Percentiles rank a stretch among this genome's conserved stretches.
These are phyloP conservation scores for Spencermartinsiella europaea DNA, from an alignment of 805 yeast species.

Conservation along the genomic window DNA sequence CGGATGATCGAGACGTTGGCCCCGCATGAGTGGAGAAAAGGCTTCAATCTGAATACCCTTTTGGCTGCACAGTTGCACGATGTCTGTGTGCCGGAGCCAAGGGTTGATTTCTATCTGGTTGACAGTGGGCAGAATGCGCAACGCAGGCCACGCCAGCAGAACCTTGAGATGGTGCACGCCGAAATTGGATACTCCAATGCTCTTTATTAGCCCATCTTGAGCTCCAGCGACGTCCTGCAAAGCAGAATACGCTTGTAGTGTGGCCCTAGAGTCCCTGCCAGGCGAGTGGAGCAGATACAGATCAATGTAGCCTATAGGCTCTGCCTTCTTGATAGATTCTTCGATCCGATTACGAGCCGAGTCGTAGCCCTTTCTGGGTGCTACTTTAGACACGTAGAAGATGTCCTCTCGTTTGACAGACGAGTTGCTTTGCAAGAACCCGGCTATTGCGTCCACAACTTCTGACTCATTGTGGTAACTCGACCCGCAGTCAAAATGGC, in stretches of 20 bases:
- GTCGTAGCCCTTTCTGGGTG: constrained; percentile 54
- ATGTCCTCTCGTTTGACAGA: constrained; percentile 44
- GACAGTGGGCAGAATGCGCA: constrained; percentile 56
- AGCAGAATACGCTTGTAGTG: constrained; percentile 47
- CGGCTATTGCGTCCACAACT: constrained; percentile 52
- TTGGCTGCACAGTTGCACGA: constrained; percentile 49
- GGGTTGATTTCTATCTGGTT: constrained; percentile 83
- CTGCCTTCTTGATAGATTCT: constrained; percentile 45
- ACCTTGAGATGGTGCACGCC: constrained; percentile 54
- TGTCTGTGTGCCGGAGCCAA: constrained; percentile 66
- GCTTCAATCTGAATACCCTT: constrained; percentile 58
- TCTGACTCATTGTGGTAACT: constrained; percentile 58
- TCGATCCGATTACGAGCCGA: constrained; percentile 42
- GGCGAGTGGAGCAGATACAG: constrained; percentile 62
- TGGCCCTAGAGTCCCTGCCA: constrained; percentile 5
- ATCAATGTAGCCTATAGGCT: constrained; percentile 55
- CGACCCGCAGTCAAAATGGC: constrained; percentile 70
- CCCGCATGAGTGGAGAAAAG: constrained; percentile 68
- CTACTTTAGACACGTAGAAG: constrained; percentile 60
- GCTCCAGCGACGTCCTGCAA: constrained; percentile 47
- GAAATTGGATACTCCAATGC: constrained; percentile 61
- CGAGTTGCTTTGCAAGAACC: constrained; percentile 49
- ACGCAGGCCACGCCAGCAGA: constrained; percentile 41
- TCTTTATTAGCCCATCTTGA: constrained; percentile 45
- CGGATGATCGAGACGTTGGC: constrained; percentile 47